A percentile compares a stretch with the other conserved stretches of the same genome.
phyloP scores from a whole-genome alignment of 352 stramenopile genomes.

The Phytophthora tubulina region DNA sequence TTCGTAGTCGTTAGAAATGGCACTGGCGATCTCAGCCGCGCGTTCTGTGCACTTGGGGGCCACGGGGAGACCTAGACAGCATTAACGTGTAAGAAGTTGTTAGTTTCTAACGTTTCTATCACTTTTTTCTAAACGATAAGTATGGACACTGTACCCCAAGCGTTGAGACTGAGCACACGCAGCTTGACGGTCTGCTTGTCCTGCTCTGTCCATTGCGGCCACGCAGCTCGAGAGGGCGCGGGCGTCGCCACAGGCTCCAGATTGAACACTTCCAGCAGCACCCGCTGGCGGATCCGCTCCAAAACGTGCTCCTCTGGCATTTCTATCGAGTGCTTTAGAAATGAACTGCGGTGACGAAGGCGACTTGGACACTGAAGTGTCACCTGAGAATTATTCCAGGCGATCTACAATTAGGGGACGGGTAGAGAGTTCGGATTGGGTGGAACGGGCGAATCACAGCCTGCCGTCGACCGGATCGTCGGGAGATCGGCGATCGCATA shows the following conservation, averaged over 20 bases:
- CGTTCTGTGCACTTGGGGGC: slow-evolving; percentile 77
- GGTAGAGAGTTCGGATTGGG: background rate
- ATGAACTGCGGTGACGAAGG: background rate
- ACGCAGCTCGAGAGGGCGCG: slow-evolving; percentile 45
- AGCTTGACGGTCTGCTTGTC: slow-evolving; percentile 46
- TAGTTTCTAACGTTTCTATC: slow-evolving; percentile 25
- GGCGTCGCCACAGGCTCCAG: slow-evolving; percentile 63
- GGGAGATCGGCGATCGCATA: background rate
- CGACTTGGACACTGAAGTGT: slow-evolving; percentile 10
- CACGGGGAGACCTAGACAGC: slow-evolving; percentile 60
- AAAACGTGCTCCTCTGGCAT: slow-evolving; percentile 37
- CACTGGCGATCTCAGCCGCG: slow-evolving; percentile 69
- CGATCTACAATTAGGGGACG: background rate
- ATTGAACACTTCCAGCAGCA: slow-evolving; percentile 69
- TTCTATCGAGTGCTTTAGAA: slow-evolving; percentile 16
- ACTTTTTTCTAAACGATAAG: slow-evolving; percentile 7
- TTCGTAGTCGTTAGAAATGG: slow-evolving; percentile 72
- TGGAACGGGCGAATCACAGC: slow-evolving; percentile 12
- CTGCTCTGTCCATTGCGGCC: slow-evolving; percentile 39
- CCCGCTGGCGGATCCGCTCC: slow-evolving; percentile 56
- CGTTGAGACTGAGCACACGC: slow-evolving; percentile 79
- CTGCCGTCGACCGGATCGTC: background rate
- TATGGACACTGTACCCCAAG: slow-evolving; percentile 58
- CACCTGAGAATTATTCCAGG: slow-evolving; percentile 8
- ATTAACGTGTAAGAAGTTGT: background rate